A percentile compares a stretch with the other conserved stretches of the same genome.
phyloP scores from a whole-genome alignment of 139 green algal species.

The Mychonastes homosphaera region DNA sequence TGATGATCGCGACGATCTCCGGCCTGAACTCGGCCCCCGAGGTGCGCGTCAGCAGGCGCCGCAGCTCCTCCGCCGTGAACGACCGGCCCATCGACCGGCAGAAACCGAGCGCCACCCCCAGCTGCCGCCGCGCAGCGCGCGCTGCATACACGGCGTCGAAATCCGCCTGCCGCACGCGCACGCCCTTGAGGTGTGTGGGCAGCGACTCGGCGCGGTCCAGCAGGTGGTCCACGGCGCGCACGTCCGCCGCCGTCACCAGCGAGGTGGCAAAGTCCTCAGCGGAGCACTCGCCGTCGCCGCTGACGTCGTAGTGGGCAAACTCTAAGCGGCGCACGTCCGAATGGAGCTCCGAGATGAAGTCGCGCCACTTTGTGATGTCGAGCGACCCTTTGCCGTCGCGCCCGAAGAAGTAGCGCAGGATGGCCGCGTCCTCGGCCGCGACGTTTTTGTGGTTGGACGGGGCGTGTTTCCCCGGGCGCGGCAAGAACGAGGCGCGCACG shows the following conservation, averaged over 20 bases:
- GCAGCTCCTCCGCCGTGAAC: too few species aligned
- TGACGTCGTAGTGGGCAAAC: constrained; percentile 54
- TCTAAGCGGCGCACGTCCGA: constrained; percentile 54
- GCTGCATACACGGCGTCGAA: too few species aligned
- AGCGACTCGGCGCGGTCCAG: constrained; percentile 26
- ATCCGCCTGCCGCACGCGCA: too few species aligned
- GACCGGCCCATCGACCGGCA: too few species aligned
- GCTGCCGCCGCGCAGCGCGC: too few species aligned
- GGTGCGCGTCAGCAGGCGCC: too few species aligned
- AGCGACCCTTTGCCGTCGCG: constrained; percentile 9
- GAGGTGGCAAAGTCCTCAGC: constrained; percentile 37
- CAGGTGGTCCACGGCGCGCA: constrained; percentile 21
- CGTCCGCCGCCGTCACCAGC: constrained; percentile 27
- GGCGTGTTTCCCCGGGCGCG: not conserved
- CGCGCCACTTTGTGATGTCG: constrained; percentile 21
- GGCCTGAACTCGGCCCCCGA: too few species aligned
- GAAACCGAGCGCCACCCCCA: too few species aligned
- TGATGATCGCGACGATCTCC: too few species aligned
- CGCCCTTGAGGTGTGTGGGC: too few species aligned
- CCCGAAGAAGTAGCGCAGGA: not conserved
- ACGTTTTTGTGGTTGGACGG: not conserved
- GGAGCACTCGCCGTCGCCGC: not conserved
- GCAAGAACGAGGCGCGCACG: not conserved
- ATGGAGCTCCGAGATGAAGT: constrained; percentile 41
- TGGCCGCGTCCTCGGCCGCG: constrained; percentile 10